Evolutionary conservation across 2,329 filamentous ascomycete genomes (phyloP).

Genomic region (Gyromitra esculenta): DNA sequence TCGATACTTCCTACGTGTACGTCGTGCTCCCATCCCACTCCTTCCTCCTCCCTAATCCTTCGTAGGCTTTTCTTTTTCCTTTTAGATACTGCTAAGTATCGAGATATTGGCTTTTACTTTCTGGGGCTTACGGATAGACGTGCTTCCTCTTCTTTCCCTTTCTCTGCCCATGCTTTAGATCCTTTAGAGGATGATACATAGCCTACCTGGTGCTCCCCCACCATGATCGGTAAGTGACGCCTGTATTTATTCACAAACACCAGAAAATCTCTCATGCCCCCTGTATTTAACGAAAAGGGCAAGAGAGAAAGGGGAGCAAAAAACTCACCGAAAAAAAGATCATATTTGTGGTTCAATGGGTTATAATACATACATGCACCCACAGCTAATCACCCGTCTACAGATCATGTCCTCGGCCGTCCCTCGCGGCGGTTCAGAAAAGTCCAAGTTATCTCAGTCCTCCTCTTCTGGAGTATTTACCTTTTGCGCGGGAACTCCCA

Average conservation of each 20-base stretch:
- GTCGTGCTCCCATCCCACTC: conserved; percentile 10
- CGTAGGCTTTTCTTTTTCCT: background rate
- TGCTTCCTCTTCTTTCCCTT: background rate
- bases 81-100: background rate
- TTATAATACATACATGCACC: conserved; percentile 9
- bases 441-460: conserved; percentile 88
- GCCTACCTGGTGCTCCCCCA: background rate
- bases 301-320: background rate
- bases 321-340: background rate
- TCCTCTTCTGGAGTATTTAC: conserved; percentile 78
- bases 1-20: background rate
- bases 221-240: conserved; percentile 42
- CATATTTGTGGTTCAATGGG: background rate
- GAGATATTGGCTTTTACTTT: conserved; percentile 11
- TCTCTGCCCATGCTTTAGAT: background rate
- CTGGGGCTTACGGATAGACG: background rate
- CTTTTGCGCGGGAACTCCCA: conserved; percentile 77
- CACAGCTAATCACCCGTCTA: background rate
- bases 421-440: conserved; percentile 91
- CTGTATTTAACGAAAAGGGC: background rate
- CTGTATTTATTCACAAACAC: background rate
- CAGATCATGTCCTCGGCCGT: conserved; percentile 89
- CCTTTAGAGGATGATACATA: background rate
- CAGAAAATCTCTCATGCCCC: background rate
- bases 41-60: background rate